Base-by-base conservation (phyloP, 805 yeast genomes). In the Ogataea henricii region DNA sequence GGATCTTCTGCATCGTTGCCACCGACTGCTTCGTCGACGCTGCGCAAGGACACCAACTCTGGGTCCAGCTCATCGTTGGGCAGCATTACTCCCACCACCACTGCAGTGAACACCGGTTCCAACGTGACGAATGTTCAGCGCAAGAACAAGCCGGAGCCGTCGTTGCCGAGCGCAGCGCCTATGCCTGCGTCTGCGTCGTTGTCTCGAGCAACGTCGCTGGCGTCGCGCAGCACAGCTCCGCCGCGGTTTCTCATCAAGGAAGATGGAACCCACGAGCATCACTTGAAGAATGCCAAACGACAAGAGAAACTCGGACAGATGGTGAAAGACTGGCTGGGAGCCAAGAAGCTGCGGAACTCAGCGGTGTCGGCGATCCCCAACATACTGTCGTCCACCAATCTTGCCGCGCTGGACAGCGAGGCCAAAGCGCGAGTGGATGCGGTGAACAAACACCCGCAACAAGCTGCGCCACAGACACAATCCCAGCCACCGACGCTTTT, bases 201-300 rank as follows among this genome's bases (percentile, higher is more conserved):
- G 27, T 52, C 64, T 6, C 44, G 59, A 23, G 49, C 59, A 7
- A 47, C 55, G 16, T 56, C 64, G 3, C 30, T 53, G 34, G 45
- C 48, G 1, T 49, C 53, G 17, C 46, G 41, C 20, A 10, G 45
- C 20, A 26, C 46, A 12, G 46, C 41, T 4, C 36, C 36, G 6
- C 79, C 79, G 1, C 57, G 91, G 36, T 83, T 84, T 60, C 57
- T 70, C 17, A 67, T 83, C 60, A 68, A 71, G 42, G 89, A 83
- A 41, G 85, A 84, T 55, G 95, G 96, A 4, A 54, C 69, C 10
- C 99, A 92, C 66, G 88, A 80, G 59, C 99, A 92, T 66, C 82
- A 81, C 62, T 72, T 92, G 50, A 77, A 81, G 49, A 83, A 85
- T 37, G 83, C 92, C 6, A 85, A 82, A 63, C 73, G 95, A 56